Conservation (phyloP, 441 rosid genomes). For the Croton laevigatus region DNA sequence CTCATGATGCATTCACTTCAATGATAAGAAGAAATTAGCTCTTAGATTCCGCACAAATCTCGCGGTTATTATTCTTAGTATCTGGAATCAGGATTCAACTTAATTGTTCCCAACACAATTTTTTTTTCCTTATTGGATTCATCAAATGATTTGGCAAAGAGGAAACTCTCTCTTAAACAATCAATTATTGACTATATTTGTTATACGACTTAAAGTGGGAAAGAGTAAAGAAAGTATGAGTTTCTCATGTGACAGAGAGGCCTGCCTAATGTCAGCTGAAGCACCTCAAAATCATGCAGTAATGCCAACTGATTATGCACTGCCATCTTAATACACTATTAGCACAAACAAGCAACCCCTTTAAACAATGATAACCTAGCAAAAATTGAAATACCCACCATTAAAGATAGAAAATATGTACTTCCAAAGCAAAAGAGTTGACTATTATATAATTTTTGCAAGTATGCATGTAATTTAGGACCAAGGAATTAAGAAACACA, state of each 20-base stretch:
- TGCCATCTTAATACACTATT: not conserved
- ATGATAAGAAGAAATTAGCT: not conserved
- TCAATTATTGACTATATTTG: not conserved
- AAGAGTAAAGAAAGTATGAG: not conserved
- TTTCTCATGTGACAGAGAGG: not conserved
- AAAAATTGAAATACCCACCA: not conserved
- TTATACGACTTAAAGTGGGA: not conserved
- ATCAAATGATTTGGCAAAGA: not conserved
- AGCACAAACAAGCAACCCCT: not conserved
- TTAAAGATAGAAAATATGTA: too few species aligned
- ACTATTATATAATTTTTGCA: not conserved
- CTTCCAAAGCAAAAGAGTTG: constrained; percentile 1
- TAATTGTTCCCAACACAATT: not conserved
- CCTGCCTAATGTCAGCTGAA: too few species aligned
- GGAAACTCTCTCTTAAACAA: not conserved
- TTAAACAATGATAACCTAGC: not conserved
- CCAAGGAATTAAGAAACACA: constrained; percentile 1
- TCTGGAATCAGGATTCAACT: not conserved
- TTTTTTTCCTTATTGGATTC: not conserved
- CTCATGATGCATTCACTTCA: not conserved
- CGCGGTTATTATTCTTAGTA: not conserved
- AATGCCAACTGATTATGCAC: constrained; percentile 4
- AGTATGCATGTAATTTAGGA: not conserved
- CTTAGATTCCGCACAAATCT: not conserved
- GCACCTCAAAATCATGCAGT: not conserved